phyloP scores from a whole-genome alignment of 2,329 filamentous ascomycete species.

The Aureobasidium sp. region DNA sequence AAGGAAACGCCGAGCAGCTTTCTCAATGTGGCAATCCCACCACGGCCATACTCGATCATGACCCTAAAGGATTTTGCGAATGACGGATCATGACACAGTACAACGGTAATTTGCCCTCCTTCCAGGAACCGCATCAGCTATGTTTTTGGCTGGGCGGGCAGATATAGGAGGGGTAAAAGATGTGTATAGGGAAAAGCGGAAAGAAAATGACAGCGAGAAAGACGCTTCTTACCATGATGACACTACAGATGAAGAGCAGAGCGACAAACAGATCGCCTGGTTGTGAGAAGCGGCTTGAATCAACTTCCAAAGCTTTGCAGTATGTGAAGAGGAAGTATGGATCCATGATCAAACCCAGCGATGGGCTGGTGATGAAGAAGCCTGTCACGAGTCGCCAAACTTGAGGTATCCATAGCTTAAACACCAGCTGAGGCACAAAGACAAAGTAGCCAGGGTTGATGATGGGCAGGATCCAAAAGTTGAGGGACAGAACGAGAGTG shows the following conservation, averaged over 20 bases:
- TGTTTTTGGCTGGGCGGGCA: conserved; percentile 43
- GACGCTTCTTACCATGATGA: conserved; percentile 67
- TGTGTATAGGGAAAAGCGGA: conserved; percentile 20
- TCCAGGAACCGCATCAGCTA: conserved; percentile 51
- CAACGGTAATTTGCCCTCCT: conserved; percentile 48
- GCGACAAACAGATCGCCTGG: conserved; percentile 79
- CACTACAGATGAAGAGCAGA: conserved; percentile 60
- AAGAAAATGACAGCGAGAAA: conserved; percentile 18
- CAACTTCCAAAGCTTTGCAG: conserved; percentile 63
- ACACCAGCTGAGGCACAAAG: conserved; percentile 42
- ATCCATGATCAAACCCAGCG: conserved; percentile 58
- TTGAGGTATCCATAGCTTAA: conserved; percentile 50
- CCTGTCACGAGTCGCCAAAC: conserved; percentile 53
- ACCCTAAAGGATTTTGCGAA: conserved; percentile 43
- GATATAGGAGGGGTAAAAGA: conserved; percentile 49
- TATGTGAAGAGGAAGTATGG: conserved; percentile 76
- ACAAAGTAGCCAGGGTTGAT: conserved; percentile 42
- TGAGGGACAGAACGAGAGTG: conserved; percentile 56
- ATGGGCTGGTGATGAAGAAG: conserved; percentile 52
- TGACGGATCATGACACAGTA: conserved; percentile 42
- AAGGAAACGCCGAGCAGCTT: conserved; percentile 47
- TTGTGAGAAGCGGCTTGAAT: conserved; percentile 62
- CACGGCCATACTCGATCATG: conserved; percentile 43
- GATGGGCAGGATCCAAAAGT: conserved; percentile 43
- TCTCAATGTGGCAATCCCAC: conserved; percentile 47